Conservation (phyloP, 495 filamentous ascomycete species). For the Hypoxylon fragiforme region DNA sequence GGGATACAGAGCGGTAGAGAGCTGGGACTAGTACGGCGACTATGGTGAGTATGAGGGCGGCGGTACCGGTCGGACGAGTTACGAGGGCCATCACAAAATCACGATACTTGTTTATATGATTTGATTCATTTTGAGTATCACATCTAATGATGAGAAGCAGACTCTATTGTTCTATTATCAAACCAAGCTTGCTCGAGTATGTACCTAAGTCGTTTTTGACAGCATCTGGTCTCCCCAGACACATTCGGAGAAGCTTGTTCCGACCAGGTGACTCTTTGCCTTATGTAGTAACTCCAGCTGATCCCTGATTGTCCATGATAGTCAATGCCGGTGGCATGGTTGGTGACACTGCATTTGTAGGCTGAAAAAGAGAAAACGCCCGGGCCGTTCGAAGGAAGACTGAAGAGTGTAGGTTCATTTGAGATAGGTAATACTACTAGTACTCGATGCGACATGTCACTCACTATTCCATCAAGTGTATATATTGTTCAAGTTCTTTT, state of each 20-base stretch:
- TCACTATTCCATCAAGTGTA: slow-evolving; percentile 2
- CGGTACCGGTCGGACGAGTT: slow-evolving; percentile 1
- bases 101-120: too few relatives aligned
- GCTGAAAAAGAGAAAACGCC: slow-evolving; percentile 25
- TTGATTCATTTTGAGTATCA: background rate
- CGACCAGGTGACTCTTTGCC: slow-evolving; percentile 10
- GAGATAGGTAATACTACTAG: slow-evolving; percentile 13
- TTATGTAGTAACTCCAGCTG: too few relatives aligned
- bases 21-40: slow-evolving; percentile 4
- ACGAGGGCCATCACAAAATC: slow-evolving; percentile 16
- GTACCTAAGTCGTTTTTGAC: background rate
- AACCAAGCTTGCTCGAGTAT: too few relatives aligned
- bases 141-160: background rate
- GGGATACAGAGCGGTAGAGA: slow-evolving; percentile 8
- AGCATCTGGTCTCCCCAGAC: slow-evolving; percentile 12
- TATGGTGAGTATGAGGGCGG: slow-evolving; percentile 2
- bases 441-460: slow-evolving; percentile 25
- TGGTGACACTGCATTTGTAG: slow-evolving; percentile 32
- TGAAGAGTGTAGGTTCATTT: slow-evolving; percentile 11
- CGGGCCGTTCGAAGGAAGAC: slow-evolving; percentile 11
- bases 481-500: too few relatives aligned
- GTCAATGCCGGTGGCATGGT: slow-evolving; percentile 19
- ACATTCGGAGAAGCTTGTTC: slow-evolving; percentile 25
- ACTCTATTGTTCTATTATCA: too few relatives aligned
- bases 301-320: slow-evolving; percentile 14